These are phyloP conservation scores for Penicillium turbatum DNA, from an alignment of 495 filamentous ascomycete species.

Conservation along the genomic window DNA sequence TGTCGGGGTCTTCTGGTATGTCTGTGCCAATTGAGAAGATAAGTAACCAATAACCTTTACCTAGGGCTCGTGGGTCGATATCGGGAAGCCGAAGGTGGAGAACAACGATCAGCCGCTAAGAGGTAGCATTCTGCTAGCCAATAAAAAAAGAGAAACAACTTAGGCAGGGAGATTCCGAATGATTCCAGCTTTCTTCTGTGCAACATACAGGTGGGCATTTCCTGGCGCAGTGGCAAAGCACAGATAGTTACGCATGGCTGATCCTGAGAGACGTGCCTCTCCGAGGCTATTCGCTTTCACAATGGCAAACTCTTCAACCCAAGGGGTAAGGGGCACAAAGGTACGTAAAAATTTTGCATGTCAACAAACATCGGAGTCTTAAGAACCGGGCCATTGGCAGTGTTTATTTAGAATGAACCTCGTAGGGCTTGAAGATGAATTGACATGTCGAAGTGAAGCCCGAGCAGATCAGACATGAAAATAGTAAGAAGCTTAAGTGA, in stretches of 20 bases:
- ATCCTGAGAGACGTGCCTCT: not conserved
- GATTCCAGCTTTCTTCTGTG: constrained; percentile 6
- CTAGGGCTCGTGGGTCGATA: not conserved
- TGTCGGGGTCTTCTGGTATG: not conserved
- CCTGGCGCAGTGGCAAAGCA: constrained; percentile 4
- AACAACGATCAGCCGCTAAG: constrained; percentile 3
- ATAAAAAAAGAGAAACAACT: not conserved
- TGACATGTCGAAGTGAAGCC: not conserved
- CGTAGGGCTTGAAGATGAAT: not conserved
- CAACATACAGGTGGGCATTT: constrained; percentile 1
- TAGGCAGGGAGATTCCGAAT: not conserved
- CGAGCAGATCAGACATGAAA: not conserved
- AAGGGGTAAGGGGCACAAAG: not conserved
- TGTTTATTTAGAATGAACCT: not conserved
- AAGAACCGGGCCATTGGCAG: not conserved
- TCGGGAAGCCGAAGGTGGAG: constrained; percentile 2
- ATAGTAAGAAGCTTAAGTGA: not conserved
- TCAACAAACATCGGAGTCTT: not conserved
- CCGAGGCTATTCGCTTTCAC: not conserved
- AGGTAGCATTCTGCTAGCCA: not conserved
- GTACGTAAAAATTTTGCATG: constrained; percentile 1
- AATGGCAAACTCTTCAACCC: constrained; percentile 1
- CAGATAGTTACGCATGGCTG: not conserved
- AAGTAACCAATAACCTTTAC: not conserved
- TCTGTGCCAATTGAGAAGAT: too few relatives aligned